Percentiles rank a stretch among this genome's conserved stretches.
Conservation (phyloP, 2,329 filamentous ascomycete species). For the Akanthomyces lecanii region DNA sequence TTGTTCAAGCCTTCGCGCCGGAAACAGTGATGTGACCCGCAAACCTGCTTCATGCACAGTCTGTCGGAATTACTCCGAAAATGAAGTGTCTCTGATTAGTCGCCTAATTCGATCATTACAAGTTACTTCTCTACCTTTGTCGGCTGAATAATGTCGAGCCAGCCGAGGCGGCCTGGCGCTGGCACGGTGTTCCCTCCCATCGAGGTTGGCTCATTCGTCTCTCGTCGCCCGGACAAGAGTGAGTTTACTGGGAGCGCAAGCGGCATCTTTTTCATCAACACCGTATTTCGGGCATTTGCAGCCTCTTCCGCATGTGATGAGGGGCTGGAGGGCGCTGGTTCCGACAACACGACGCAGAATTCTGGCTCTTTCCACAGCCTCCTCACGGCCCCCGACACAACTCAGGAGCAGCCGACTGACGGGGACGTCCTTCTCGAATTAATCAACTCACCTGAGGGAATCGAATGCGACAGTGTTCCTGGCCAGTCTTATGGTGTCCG, state of each 20-base stretch:
- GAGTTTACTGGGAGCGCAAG: conserved; percentile 50
- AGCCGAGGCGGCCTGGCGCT: background rate
- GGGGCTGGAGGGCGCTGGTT: conserved; percentile 10
- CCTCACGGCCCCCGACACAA: background rate
- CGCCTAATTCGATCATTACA: background rate
- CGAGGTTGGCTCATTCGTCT: conserved; percentile 10
- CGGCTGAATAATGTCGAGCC: background rate
- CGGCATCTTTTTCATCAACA: conserved; percentile 51
- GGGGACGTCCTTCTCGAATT: background rate
- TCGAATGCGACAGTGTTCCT: background rate
- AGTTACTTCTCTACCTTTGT: background rate
- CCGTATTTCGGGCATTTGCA: conserved; percentile 48
- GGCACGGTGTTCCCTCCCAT: conserved; percentile 10
- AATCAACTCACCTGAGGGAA: background rate
- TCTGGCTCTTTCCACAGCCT: conserved; percentile 2
- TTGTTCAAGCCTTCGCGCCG: background rate
- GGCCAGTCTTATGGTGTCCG: conserved; percentile 19
- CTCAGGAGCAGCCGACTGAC: background rate
- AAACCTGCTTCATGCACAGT: background rate
- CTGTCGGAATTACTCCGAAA: background rate
- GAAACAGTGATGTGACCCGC: background rate
- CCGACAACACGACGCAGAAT: conserved; percentile 12
- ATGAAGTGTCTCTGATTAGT: background rate
- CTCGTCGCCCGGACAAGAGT: conserved; percentile 29
- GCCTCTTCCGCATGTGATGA: conserved; percentile 24